Evolutionary conservation across 306 rosid genomes (phyloP).

Genomic region (Rosa rugosa): DNA sequence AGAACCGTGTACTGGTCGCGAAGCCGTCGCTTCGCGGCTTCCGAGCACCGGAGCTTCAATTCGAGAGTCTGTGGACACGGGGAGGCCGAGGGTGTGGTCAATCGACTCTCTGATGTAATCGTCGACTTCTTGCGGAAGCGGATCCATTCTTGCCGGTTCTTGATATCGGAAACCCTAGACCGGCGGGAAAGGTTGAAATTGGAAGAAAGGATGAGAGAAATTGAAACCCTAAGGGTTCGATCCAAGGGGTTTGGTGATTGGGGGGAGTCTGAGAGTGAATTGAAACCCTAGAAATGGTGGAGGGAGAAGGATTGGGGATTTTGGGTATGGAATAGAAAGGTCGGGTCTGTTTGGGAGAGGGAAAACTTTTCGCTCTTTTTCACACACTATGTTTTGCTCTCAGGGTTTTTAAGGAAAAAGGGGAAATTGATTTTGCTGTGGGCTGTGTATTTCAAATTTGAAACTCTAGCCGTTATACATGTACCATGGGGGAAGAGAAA

Average conservation of each 20-base stretch:
- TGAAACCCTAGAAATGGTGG: background rate
- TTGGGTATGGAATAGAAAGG: background rate
- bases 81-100: constrained; percentile 58
- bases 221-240: background rate
- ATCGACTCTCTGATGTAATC: constrained; percentile 62
- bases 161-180: constrained; percentile 21
- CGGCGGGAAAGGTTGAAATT: constrained; percentile 8
- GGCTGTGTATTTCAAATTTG: background rate
- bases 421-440: background rate
- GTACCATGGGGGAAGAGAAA: too few species aligned
- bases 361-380: background rate
- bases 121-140: constrained; percentile 47
- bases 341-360: background rate
- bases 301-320: background rate
- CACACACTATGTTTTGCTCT: background rate
- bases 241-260: background rate
- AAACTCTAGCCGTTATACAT: background rate
- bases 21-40: constrained; percentile 58
- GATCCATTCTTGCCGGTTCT: constrained; percentile 44
- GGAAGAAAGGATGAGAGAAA: background rate
- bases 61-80: constrained; percentile 50
- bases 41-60: constrained; percentile 61
- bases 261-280: background rate
- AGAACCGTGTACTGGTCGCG: constrained; percentile 41
- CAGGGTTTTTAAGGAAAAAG: background rate